A percentile compares a stretch with the other conserved stretches of the same genome.
phyloP scores from a whole-genome alignment of 192 early-diverging fungal species.

The Ambispora gerdemannii region DNA sequence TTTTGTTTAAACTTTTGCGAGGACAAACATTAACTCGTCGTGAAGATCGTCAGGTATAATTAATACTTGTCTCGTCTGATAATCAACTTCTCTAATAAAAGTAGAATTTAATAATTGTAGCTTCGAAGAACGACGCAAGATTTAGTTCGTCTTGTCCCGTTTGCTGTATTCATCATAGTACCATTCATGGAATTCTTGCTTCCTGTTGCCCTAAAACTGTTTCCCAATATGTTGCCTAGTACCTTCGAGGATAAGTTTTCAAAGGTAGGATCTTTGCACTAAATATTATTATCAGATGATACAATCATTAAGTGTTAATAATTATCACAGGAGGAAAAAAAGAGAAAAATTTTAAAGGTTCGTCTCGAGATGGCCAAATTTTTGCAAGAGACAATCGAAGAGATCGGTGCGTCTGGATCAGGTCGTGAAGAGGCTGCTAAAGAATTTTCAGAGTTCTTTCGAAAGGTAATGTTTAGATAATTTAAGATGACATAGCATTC shows the following conservation, averaged over 20 bases:
- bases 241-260: conserved; percentile 92
- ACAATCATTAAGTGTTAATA: background rate
- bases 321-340: conserved; percentile 81
- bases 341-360: conserved; percentile 84
- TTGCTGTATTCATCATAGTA: conserved; percentile 85
- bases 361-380: conserved; percentile 94
- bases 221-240: conserved; percentile 95
- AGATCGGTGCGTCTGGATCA: conserved; percentile 61
- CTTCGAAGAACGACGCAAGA: conserved; percentile 84
- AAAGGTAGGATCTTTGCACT: conserved; percentile 45
- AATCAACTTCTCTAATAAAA: conserved; percentile 9
- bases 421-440: conserved; percentile 56
- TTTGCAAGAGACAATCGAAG: conserved; percentile 92
- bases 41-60: conserved; percentile 75
- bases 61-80: no score
- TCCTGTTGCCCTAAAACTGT: conserved; percentile 86
- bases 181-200: conserved; percentile 95
- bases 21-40: conserved; percentile 79
- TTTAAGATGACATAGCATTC: no score
- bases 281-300: background rate
- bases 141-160: conserved; percentile 84
- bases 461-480: no score
- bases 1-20: conserved; percentile 69
- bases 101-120: conserved; percentile 39
- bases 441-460: conserved; percentile 73